A percentile compares a stretch with the other conserved stretches of the same genome.
phyloP scores from a whole-genome alignment of 1,284 basidiomycete genomes.

The Microbotryum intermedium region DNA sequence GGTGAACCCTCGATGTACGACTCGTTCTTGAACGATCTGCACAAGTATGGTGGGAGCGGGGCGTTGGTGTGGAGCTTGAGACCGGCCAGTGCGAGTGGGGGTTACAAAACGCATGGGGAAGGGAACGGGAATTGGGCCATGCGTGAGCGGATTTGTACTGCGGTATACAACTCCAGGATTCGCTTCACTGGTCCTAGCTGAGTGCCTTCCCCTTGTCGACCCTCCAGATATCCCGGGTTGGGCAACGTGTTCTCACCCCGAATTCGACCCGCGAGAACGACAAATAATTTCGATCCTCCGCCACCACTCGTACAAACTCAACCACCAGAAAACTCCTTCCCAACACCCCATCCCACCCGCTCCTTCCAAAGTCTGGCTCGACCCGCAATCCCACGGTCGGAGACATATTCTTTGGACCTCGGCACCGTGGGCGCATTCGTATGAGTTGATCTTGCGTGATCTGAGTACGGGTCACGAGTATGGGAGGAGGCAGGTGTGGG shows the following conservation, averaged over 20 bases:
- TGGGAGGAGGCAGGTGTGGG: neutral
- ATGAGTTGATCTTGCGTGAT: constrained; percentile 15
- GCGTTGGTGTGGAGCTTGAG: constrained; percentile 36
- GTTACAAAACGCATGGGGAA: constrained; percentile 37
- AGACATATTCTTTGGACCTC: constrained; percentile 10
- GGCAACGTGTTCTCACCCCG: constrained; percentile 12
- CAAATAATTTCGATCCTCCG: constrained; percentile 29
- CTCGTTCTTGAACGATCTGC: constrained; percentile 23
- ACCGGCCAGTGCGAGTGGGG: constrained; percentile 33
- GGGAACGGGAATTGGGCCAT: constrained; percentile 34
- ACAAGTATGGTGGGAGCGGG: constrained; percentile 27
- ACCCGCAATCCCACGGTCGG: neutral
- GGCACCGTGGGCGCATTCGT: constrained; percentile 25
- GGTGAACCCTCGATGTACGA: constrained; percentile 23
- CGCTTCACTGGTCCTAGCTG: too few relatives aligned
- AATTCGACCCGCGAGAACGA: constrained; percentile 30
- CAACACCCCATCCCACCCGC: constrained; percentile 5
- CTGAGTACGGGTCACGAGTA: neutral
- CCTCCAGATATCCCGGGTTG: constrained; percentile 30
- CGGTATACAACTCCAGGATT: too few relatives aligned
- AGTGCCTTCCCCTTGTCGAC: neutral
- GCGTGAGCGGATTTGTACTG: too few relatives aligned
- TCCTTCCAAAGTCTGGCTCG: constrained; percentile 10
- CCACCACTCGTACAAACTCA: constrained; percentile 25
- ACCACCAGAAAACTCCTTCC: neutral